Base-by-base conservation (phyloP, 495 filamentous ascomycete genomes). In the Lasiosphaeria ovina region DNA sequence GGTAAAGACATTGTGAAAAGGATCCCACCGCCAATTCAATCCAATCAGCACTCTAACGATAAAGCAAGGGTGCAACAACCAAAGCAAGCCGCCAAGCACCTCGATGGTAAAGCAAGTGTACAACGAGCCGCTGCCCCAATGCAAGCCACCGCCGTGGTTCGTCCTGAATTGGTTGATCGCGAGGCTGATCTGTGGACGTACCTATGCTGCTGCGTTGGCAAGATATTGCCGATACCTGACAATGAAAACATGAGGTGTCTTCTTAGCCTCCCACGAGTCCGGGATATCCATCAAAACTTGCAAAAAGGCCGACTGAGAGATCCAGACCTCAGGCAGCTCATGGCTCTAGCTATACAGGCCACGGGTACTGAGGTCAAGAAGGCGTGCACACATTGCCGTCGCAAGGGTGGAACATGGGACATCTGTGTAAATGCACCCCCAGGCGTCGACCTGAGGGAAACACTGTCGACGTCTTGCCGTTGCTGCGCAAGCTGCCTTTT, bases 331-430 rank as follows among this genome's bases (percentile, higher is more conserved):
- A 61, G 52, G 14, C 58, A 59, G 3, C 11, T 64, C 24, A 3
- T 48, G 0, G 42, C 54, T 1, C 34, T 67, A 7, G 1, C 54
- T 32, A 53, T 57, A 11, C 65, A 67, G 53, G 45, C 38, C 8
- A 51, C 33, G 3, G 65, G 65, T 8, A 52, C 42, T 12, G 31
- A 51, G 12, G 35, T 11, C 14, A 24, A 35, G 1, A 59, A 12
- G 3, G 17, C 58, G 6, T 67, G 65, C 17, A 56, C 55, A 7
- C 34, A 45, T 2, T 67, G 65, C 50, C 63, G 66, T 3, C 60
- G 50, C 24, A 36, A 48, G 10, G n/a, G 31, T 11, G 55, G 55
- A 7, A 63, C 56, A 1, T 63, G 58, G 11, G 11, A 32, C 5
- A 12, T 24, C 14, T 68, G 66, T 35, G 50, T 63, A 35, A 51